Conservation (phyloP, 352 stramenopile genomes). For the Pythium aristosporum region DNA sequence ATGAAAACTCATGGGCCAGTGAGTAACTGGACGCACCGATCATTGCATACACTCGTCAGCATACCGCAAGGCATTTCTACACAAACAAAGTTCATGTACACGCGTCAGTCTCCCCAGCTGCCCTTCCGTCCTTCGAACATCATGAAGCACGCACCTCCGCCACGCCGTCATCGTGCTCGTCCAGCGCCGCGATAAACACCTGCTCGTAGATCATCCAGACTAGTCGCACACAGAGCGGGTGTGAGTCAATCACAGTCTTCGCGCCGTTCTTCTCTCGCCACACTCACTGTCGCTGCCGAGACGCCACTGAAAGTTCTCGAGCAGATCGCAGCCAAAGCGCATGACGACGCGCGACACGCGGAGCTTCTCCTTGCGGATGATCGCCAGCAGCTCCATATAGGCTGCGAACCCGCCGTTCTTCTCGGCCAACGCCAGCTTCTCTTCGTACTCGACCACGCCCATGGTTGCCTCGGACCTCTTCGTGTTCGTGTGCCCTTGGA, state of each 20-base stretch:
- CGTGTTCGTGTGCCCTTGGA: conserved; percentile 3
- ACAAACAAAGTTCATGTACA: background rate
- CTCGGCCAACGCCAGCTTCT: conserved; percentile 31
- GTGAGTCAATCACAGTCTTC: background rate
- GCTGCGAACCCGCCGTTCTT: conserved; percentile 27
- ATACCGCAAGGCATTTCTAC: conserved; percentile 28
- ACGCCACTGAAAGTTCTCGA: conserved; percentile 38
- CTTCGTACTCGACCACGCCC: conserved; percentile 34
- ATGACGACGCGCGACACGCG: conserved; percentile 31
- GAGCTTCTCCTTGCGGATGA: conserved; percentile 43
- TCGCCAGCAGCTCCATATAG: conserved; percentile 34
- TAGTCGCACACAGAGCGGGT: background rate
- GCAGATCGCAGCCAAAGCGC: conserved; percentile 32
- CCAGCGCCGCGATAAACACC: conserved; percentile 39
- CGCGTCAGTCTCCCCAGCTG: background rate
- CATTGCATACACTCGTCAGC: background rate
- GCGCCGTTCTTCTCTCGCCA: background rate
- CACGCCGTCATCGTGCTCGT: conserved; percentile 32
- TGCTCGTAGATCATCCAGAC: conserved; percentile 46
- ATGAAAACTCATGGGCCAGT: background rate
- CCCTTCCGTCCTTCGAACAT: background rate
- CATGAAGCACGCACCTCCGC: conserved; percentile 18
- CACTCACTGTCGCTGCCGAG: conserved; percentile 30
- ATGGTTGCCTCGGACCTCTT: conserved; percentile 19
- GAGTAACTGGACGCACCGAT: background rate